Conservation (phyloP, 176 grass and related monocot species). For the Oryza glaberrima region DNA sequence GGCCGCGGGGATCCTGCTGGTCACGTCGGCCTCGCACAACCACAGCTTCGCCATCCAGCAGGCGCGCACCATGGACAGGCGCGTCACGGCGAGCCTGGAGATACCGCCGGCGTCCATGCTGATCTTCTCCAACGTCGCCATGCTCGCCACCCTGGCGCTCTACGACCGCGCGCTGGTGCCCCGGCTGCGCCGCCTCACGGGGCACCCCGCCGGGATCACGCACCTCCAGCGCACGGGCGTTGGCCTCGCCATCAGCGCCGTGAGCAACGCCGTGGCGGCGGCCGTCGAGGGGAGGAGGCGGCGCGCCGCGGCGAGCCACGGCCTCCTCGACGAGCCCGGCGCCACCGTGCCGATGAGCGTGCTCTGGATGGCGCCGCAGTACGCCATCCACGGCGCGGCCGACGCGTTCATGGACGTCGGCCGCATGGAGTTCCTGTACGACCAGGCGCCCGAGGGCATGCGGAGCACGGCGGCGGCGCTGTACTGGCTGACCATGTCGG, state of each 20-base stretch:
- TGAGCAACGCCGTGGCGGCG: conserved; percentile 58
- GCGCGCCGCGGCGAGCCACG: conserved; percentile 45
- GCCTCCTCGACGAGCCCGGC: conserved; percentile 48
- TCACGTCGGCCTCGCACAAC: conserved; percentile 76
- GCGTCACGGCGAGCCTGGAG: conserved; percentile 55
- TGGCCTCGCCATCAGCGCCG: conserved; percentile 59
- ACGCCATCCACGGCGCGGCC: conserved; percentile 71
- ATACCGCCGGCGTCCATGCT: conserved; percentile 66
- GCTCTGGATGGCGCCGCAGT: conserved; percentile 85
- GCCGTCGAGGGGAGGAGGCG: conserved; percentile 62
- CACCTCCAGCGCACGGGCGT: conserved; percentile 81
- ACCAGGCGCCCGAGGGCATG: conserved; percentile 89
- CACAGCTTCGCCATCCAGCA: conserved; percentile 67
- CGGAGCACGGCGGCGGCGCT: conserved; percentile 76
- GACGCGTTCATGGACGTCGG: conserved; percentile 84
- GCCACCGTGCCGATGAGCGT: conserved; percentile 61
- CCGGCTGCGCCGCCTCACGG: conserved; percentile 50
- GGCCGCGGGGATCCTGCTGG: conserved; percentile 64
- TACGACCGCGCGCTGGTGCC: conserved; percentile 73
- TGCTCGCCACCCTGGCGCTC: conserved; percentile 58
- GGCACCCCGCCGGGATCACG: conserved; percentile 64
- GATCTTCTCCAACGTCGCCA: conserved; percentile 59
- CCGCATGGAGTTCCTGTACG: conserved; percentile 90
- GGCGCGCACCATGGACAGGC: conserved; percentile 73
- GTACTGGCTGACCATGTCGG: conserved; percentile 74